These are phyloP conservation scores for Metarhizium anisopliae DNA, from an alignment of 2,329 filamentous ascomycete species.

Conservation along the genomic window DNA sequence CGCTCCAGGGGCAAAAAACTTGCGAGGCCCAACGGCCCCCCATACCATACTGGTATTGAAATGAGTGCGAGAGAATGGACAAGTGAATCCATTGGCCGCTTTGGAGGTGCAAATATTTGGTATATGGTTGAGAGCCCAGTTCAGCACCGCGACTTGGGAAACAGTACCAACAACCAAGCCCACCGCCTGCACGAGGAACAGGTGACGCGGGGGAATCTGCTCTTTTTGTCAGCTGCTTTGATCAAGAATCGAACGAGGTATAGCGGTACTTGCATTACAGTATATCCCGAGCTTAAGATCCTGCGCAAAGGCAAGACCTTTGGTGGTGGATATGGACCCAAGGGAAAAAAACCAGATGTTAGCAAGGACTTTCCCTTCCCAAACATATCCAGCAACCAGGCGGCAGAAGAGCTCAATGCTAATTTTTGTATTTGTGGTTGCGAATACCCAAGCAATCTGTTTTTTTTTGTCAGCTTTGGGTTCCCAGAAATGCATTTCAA, in stretches of 20 bases:
- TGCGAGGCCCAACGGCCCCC: slow-evolving; percentile 46
- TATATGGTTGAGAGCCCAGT: slow-evolving; percentile 35
- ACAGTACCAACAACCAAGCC: slow-evolving; percentile 34
- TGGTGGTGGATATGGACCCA: slow-evolving; percentile 31
- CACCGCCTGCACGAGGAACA: slow-evolving; percentile 33
- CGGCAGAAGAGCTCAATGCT: slow-evolving; percentile 36
- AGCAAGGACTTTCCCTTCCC: slow-evolving; percentile 31
- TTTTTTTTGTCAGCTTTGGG: neutral
- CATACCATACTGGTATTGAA: slow-evolving; percentile 48
- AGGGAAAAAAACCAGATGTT: slow-evolving; percentile 30
- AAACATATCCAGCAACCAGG: slow-evolving; percentile 31
- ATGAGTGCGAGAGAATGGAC: slow-evolving; percentile 25
- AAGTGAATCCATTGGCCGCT: slow-evolving; percentile 37
- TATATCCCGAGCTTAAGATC: slow-evolving; percentile 38
- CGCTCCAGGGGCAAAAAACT: slow-evolving; percentile 43
- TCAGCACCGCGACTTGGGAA: slow-evolving; percentile 31
- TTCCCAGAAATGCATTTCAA: neutral
- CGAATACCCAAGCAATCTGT: slow-evolving; percentile 23
- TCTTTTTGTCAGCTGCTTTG: slow-evolving; percentile 6
- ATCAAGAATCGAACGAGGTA: neutral
- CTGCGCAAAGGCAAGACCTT: slow-evolving; percentile 31
- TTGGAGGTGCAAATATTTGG: slow-evolving; percentile 35
- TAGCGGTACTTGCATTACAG: neutral
- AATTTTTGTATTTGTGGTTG: slow-evolving; percentile 33
- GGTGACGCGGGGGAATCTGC: slow-evolving; percentile 31